A percentile compares a stretch with the other conserved stretches of the same genome.
phyloP scores from a whole-genome alignment of 2,329 filamentous ascomycete genomes.

The Aspergillus transmontanensis region DNA sequence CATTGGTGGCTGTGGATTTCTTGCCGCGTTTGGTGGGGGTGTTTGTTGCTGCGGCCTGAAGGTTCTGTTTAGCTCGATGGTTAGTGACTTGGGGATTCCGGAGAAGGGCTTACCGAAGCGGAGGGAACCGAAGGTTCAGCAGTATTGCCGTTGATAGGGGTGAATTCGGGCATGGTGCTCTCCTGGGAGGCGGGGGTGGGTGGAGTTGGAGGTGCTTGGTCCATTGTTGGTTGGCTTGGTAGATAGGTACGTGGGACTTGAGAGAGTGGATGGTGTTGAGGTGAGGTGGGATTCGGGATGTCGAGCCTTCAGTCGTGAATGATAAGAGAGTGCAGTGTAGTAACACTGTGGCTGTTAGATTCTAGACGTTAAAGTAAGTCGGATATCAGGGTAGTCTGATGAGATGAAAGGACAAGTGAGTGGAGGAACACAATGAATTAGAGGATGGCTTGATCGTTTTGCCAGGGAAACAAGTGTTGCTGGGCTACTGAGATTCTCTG shows the following conservation, averaged over 20 bases:
- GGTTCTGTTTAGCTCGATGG: neutral
- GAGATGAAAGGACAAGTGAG: neutral
- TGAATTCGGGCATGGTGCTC: neutral
- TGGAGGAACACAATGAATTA: neutral
- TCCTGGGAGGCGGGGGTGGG: neutral
- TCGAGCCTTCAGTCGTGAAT: neutral
- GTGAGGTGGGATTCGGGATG: neutral
- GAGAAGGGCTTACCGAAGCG: neutral
- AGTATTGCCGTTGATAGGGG: neutral
- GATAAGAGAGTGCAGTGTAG: neutral
- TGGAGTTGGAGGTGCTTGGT: neutral
- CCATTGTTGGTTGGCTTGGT: neutral
- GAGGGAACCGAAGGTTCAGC: neutral
- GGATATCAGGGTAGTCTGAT: neutral
- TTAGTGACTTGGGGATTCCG: neutral
- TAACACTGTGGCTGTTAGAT: neutral
- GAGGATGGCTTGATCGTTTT: neutral
- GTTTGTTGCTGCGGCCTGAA: neutral
- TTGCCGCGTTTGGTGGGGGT: slow-evolving; percentile 27
- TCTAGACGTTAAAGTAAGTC: neutral
- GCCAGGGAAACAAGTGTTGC: neutral
- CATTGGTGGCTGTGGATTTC: slow-evolving; percentile 15
- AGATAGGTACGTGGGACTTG: neutral
- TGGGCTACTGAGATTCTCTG: neutral
- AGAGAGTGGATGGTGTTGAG: neutral